These are phyloP conservation scores for Leptographium flavum DNA, from an alignment of 2,329 filamentous ascomycete species.

Conservation along the genomic window DNA sequence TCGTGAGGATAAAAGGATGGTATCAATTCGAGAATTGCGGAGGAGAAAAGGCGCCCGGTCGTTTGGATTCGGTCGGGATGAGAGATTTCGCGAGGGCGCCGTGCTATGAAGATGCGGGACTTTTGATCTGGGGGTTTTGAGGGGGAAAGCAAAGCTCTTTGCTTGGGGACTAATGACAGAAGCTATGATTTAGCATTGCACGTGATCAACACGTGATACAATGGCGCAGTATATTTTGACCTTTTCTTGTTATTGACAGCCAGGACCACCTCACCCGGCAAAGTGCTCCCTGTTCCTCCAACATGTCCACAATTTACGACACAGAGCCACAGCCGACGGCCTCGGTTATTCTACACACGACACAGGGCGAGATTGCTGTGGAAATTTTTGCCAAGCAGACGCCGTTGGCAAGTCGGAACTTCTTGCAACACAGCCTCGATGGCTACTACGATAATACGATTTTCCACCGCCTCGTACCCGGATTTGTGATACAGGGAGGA, in stretches of 20 bases:
- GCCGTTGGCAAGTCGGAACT: conserved; percentile 83
- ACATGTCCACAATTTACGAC: conserved; percentile 84
- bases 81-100: background rate
- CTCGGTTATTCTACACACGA: conserved; percentile 82
- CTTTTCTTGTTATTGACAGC: background rate
- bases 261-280: background rate
- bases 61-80: background rate
- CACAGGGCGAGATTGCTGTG: conserved; percentile 73
- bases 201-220: background rate
- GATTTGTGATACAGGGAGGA: conserved; percentile 88
- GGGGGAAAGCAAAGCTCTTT: conserved; percentile 4
- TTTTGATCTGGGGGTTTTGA: conserved; percentile 1
- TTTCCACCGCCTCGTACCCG: conserved; percentile 84
- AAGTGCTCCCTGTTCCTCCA: background rate
- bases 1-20: background rate
- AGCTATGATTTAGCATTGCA: background rate
- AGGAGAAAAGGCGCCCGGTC: background rate
- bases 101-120: conserved; percentile 4
- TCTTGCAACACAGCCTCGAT: conserved; percentile 86
- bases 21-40: background rate
- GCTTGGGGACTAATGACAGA: background rate
- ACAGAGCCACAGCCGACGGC: conserved; percentile 90
- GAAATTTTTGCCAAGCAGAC: conserved; percentile 93
- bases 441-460: conserved; percentile 90
- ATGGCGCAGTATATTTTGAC: background rate